Base-by-base conservation (phyloP, 768 basidiomycete species). In the Lactarius pseudohatsudake region DNA sequence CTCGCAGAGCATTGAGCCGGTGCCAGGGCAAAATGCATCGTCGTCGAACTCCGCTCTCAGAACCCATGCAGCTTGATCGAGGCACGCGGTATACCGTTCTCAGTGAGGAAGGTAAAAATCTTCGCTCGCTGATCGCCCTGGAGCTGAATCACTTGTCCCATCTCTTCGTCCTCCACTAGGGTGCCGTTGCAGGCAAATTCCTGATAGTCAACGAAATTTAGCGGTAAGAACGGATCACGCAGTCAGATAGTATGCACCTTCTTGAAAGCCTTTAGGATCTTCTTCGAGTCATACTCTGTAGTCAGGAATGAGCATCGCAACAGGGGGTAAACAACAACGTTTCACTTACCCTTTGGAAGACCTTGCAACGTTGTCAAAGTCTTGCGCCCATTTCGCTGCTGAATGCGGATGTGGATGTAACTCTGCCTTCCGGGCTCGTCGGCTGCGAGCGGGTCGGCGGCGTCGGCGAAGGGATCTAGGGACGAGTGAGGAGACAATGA, bases 171-270 rank as follows among this genome's bases (percentile, higher is more conserved):
- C 61, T 95, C 92, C 71, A 97, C 92, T 72, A 99, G 86, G 59
- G 91, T 96, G 72, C 97, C 97, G 79, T 99, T 99, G 82, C 96
- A 98, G 71, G 96, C 96, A 72, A 98, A 97, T 83, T 97, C 94
- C 94, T 96, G 50, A 8, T 18, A 18, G 26, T 36, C 66, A 67
- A 45, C 20, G 28, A 68, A 41, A 70, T 62, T 73, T 56, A 69
- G 57, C 36, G 43, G 34, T 40, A 2, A 53, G 53, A 50, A 26
- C 59, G 50, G 10, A n/a, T 26, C 20, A 34, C 34, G n/a, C 32
- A 7, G 26, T 32, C 15, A 36, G 7, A 5, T 40, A 26, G 4
- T 10, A 72, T 70, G 53, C 57, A 91, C 94, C 90, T 98, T 99
- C 86, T 98, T 99, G 84, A 98, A 97, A 16, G 92, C 95, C 78